Evolutionary conservation across 208 protist genomes (phyloP).

Genomic region (Trypanosoma brucei): DNA sequence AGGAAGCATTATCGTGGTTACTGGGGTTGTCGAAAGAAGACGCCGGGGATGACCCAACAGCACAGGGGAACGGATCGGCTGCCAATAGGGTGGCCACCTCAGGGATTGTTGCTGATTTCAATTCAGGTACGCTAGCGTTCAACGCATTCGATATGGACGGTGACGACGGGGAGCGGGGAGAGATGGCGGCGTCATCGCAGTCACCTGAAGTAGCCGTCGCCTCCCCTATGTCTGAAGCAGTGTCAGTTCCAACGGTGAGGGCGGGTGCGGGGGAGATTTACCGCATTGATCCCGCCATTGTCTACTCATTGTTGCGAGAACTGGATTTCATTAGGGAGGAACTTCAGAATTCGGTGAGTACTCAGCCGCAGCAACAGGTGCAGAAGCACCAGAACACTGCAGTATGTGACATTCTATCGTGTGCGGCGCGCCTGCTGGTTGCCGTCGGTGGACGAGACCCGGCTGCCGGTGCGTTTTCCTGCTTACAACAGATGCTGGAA

Average conservation of each 20-base stretch:
- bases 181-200: neutral
- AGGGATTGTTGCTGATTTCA: conserved; percentile 58
- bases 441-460: conserved; percentile 3
- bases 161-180: conserved; percentile 24
- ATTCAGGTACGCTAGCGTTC: conserved; percentile 73
- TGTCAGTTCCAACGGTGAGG: neutral
- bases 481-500: neutral
- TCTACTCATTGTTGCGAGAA: neutral
- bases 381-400: neutral
- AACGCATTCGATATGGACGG: conserved; percentile 46
- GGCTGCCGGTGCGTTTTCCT: conserved; percentile 2
- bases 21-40: conserved; percentile 12
- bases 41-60: neutral
- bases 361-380: neutral
- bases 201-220: neutral
- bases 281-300: neutral
- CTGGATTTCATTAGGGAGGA: neutral
- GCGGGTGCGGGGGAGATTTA: neutral
- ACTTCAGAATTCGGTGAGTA: neutral
- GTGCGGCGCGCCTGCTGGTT: conserved; percentile 1
- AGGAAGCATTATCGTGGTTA: conserved; percentile 43
- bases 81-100: neutral
- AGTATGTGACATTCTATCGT: conserved; percentile 8
- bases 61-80: neutral
- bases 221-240: too few relatives aligned